These are phyloP conservation scores for Alternaria incomplexa DNA, from an alignment of 2,329 filamentous ascomycete genomes.

Conservation along the genomic window DNA sequence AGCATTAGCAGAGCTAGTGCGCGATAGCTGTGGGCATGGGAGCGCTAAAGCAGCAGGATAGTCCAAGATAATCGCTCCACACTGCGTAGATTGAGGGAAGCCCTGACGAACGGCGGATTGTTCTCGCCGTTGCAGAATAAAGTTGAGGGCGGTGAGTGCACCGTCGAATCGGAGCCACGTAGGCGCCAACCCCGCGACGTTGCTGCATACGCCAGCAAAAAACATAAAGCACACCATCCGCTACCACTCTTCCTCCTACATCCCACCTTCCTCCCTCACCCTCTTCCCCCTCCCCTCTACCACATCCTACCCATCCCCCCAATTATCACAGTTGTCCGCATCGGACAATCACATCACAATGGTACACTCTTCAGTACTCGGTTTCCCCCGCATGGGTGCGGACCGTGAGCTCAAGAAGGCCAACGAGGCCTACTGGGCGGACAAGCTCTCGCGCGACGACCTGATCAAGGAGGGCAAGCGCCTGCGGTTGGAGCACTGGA, in stretches of 20 bases:
- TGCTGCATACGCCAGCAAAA: slow-evolving; percentile 27
- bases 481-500: slow-evolving; percentile 96
- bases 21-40: neutral
- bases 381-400: slow-evolving; percentile 98
- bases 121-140: slow-evolving; percentile 2
- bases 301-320: slow-evolving; percentile 12
- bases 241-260: slow-evolving; percentile 10
- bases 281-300: slow-evolving; percentile 4
- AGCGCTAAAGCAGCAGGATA: neutral
- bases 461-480: slow-evolving; percentile 95
- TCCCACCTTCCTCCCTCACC: slow-evolving; percentile 1
- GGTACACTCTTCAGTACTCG: slow-evolving; percentile 76
- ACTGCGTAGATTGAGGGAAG: neutral
- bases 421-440: slow-evolving; percentile 96
- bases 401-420: slow-evolving; percentile 99
- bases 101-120: neutral
- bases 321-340: slow-evolving; percentile 14
- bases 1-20: neutral
- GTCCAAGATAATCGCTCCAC: neutral
- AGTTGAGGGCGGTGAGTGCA: slow-evolving; percentile 6
- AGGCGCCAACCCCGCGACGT: slow-evolving; percentile 10
- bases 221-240: slow-evolving; percentile 47
- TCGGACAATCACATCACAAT: slow-evolving; percentile 43
- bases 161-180: neutral
- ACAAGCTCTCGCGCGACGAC: slow-evolving; percentile 90